Evolutionary conservation across 2,329 filamentous ascomycete genomes (phyloP).

Genomic region (Dactylellina drechsleri): DNA sequence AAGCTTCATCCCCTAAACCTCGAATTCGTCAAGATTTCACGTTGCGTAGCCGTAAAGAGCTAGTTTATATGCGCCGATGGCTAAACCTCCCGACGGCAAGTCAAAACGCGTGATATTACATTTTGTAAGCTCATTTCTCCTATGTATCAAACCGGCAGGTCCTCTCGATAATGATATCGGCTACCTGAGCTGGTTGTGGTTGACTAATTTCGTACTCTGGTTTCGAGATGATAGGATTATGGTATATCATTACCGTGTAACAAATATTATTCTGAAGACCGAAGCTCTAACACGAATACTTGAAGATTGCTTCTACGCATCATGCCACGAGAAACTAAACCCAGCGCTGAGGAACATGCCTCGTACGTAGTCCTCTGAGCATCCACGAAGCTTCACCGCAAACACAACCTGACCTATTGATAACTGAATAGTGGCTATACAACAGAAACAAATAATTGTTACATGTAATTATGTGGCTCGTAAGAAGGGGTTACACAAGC

Average conservation of each 20-base stretch:
- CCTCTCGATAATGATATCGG: neutral
- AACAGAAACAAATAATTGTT: conserved; percentile 91
- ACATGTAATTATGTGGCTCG: conserved; percentile 95
- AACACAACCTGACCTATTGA: neutral
- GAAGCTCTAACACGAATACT: conserved; percentile 6
- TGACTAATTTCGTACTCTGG: neutral
- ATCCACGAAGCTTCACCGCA: too few species aligned
- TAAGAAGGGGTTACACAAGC: conserved; percentile 76
- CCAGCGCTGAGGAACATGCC: conserved; percentile 43
- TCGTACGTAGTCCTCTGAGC: conserved; percentile 16
- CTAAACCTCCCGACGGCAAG: conserved; percentile 26
- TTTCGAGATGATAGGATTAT: conserved; percentile 32
- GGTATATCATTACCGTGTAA: conserved; percentile 16
- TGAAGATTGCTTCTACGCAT: conserved; percentile 53
- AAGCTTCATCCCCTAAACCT: conserved; percentile 6
- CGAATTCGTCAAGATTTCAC: neutral
- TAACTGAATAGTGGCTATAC: conserved; percentile 75
- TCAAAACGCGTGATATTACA: conserved; percentile 47
- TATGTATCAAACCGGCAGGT: neutral
- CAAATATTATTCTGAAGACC: too few species aligned
- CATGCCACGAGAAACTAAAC: conserved; percentile 49
- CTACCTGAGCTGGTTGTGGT: too few species aligned
- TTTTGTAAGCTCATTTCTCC: conserved; percentile 28
- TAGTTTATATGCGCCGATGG: conserved; percentile 9
- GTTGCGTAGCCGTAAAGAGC: neutral